Evolutionary conservation across 31 red algal species (phyloP).

Genomic region (Odonthalia washingtoniensis): DNA sequence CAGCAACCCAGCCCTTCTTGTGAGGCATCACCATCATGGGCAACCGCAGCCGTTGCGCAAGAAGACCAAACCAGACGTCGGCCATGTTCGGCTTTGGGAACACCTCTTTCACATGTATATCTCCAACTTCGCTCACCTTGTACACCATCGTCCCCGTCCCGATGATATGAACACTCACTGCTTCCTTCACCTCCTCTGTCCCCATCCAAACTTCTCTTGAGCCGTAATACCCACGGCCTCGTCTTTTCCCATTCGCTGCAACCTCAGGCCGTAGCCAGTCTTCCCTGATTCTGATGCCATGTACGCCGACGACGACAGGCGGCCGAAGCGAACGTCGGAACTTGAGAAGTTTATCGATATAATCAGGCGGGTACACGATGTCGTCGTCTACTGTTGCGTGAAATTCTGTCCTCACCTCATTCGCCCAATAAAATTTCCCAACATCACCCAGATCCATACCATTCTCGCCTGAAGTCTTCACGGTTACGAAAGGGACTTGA

Average conservation of each 20-base stretch:
- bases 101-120: conserved; percentile 44
- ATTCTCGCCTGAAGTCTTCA: conserved; percentile 33
- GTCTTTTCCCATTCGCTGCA: conserved; percentile 21
- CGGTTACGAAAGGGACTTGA: conserved; percentile 52
- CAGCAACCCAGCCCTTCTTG: conserved; percentile 66
- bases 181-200: conserved; percentile 39
- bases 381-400: conserved; percentile 91
- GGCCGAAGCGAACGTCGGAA: conserved; percentile 26
- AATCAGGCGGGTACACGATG: conserved; percentile 89
- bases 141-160: conserved; percentile 88
- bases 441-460: conserved; percentile 93
- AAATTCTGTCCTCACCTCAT: conserved; percentile 67
- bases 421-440: conserved; percentile 89
- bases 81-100: conserved; percentile 87
- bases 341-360: conserved; percentile 52
- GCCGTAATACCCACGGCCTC: conserved; percentile 74
- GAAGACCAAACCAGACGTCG: conserved; percentile 82
- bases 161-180: conserved; percentile 78
- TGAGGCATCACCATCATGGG: conserved; percentile 78
- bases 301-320: conserved; percentile 81
- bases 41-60: conserved; percentile 53
- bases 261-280: conserved; percentile 59
- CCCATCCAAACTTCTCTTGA: conserved; percentile 78
- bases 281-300: conserved; percentile 81
- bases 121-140: conserved; percentile 46